A percentile compares a stretch with the other conserved stretches of the same genome.
These are phyloP conservation scores for Cladosporium sp. DNA, from an alignment of 2,329 filamentous ascomycete species.

Conservation along the genomic window DNA sequence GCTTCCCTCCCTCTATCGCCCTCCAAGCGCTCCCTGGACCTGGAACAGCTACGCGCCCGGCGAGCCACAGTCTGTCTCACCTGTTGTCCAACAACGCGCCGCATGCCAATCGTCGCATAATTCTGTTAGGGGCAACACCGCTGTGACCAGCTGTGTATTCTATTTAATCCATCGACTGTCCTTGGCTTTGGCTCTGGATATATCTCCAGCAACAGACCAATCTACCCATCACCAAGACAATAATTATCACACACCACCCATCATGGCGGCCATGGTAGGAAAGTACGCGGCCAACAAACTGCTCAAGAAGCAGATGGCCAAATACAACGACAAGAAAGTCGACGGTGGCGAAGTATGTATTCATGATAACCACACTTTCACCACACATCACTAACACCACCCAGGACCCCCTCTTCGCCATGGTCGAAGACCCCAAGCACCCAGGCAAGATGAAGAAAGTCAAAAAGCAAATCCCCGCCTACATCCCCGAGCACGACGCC, in stretches of 20 bases:
- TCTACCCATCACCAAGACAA: neutral
- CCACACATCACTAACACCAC: slow-evolving; percentile 16
- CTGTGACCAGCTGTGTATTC: slow-evolving; percentile 1
- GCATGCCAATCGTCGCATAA: slow-evolving; percentile 16
- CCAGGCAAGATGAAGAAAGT: slow-evolving; percentile 77
- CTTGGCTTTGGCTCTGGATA: neutral
- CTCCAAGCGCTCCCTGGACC: slow-evolving; percentile 6
- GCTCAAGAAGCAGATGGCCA: slow-evolving; percentile 48
- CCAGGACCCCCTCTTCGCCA: slow-evolving; percentile 89
- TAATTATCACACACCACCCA: slow-evolving; percentile 15
- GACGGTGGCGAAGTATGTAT: slow-evolving; percentile 43
- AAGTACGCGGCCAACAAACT: slow-evolving; percentile 54
- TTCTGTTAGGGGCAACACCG: slow-evolving; percentile 16
- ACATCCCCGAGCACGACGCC: slow-evolving; percentile 79
- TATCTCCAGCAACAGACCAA: neutral
- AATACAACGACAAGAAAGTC: slow-evolving; percentile 48
- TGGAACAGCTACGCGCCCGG: slow-evolving; percentile 14
- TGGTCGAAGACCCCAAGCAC: slow-evolving; percentile 70
- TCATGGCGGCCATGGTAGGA: slow-evolving; percentile 48
- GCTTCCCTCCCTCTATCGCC: neutral
- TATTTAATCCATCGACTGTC: neutral
- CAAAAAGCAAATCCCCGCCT: slow-evolving; percentile 79
- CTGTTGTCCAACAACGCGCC: neutral
- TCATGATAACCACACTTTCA: neutral
- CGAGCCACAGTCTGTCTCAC: slow-evolving; percentile 14